These are phyloP conservation scores for Phytopythium helicoides DNA, from an alignment of 352 stramenopile species.

Conservation along the genomic window DNA sequence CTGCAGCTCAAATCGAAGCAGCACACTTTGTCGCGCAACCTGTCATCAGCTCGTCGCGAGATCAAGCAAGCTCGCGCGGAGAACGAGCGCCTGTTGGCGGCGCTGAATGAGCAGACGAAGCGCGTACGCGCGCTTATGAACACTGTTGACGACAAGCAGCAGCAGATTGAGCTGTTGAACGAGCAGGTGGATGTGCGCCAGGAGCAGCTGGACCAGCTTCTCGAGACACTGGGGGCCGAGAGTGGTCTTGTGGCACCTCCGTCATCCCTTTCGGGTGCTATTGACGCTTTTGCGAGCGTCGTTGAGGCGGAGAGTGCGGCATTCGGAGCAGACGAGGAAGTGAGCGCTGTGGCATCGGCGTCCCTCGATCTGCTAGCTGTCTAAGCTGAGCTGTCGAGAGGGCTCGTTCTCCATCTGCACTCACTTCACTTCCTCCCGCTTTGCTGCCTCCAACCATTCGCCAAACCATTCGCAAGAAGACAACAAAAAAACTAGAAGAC, in stretches of 20 bases:
- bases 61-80: slow-evolving; percentile 53
- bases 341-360: not conserved
- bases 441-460: not conserved
- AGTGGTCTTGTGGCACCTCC: not conserved
- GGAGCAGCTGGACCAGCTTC: slow-evolving; percentile 45
- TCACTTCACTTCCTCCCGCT: not conserved
- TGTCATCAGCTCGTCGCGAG: slow-evolving; percentile 53
- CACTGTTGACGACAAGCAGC: slow-evolving; percentile 63
- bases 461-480: slow-evolving; percentile 5
- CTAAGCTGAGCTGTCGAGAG: not conserved
- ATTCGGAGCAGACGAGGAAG: not conserved
- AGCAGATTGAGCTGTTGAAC: slow-evolving; percentile 61
- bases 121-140: slow-evolving; percentile 55
- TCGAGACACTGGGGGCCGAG: slow-evolving; percentile 27
- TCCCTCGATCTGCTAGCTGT: not conserved
- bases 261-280: slow-evolving; percentile 15
- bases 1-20: slow-evolving; percentile 57
- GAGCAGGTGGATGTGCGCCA: slow-evolving; percentile 54
- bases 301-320: not conserved
- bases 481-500: slow-evolving; percentile 22
- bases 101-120: slow-evolving; percentile 54
- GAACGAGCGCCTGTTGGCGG: slow-evolving; percentile 45
- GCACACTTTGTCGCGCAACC: slow-evolving; percentile 33
- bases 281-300: slow-evolving; percentile 17
- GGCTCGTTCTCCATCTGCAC: not conserved